Percentiles rank a stretch among this genome's conserved stretches.
These are phyloP conservation scores for Westerdykella sp. DNA, from an alignment of 2,329 filamentous ascomycete species.

Conservation along the genomic window DNA sequence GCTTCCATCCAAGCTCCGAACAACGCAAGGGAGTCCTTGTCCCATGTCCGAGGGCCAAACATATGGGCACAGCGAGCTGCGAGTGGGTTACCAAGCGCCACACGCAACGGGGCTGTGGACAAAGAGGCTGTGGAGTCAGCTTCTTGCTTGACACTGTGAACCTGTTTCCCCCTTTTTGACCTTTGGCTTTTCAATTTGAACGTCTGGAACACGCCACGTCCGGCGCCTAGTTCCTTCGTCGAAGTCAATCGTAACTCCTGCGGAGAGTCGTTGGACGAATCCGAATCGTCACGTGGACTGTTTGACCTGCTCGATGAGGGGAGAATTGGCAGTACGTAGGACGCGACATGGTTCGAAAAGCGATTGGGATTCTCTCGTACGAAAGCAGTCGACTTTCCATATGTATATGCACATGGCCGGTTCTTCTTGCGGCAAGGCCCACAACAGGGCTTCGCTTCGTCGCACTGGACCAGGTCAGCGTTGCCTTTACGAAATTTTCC, in stretches of 20 bases:
- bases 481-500: not conserved
- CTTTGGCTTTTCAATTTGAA: conserved; percentile 10
- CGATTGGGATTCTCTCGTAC: conserved; percentile 23
- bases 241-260: conserved; percentile 12
- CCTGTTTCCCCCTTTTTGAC: conserved; percentile 2
- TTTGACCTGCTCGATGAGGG: not conserved
- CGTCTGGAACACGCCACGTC: conserved; percentile 24
- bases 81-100: conserved; percentile 14
- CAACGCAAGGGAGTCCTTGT: conserved; percentile 17
- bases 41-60: conserved; percentile 11
- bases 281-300: conserved; percentile 5
- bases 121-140: conserved; percentile 10
- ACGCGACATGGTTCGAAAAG: conserved; percentile 1
- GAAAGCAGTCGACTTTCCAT: conserved; percentile 21
- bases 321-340: too few species aligned
- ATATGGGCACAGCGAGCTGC: conserved; percentile 19
- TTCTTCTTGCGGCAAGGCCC: conserved; percentile 24
- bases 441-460: conserved; percentile 25
- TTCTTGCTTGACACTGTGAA: not conserved
- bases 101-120: conserved; percentile 6
- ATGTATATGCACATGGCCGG: conserved; percentile 22
- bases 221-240: conserved; percentile 14
- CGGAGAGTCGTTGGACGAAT: conserved; percentile 1
- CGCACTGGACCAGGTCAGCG: conserved; percentile 14
- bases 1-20: conserved; percentile 25